Conservation (phyloP, 1,284 basidiomycete species). For the Ustilago xerochloae region DNA sequence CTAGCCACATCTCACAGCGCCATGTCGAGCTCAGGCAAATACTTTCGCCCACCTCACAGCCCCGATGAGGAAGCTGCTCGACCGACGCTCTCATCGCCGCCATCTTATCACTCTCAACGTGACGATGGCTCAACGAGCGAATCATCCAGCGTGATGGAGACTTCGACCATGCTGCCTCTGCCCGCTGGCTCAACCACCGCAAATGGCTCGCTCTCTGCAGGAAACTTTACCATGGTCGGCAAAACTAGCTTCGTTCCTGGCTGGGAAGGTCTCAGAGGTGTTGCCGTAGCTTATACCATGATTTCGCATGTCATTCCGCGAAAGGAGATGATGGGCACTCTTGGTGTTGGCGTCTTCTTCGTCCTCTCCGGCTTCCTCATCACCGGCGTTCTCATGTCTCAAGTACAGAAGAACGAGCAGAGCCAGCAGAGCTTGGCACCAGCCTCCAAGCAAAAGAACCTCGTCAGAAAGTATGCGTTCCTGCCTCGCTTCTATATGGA, state of each 20-base stretch:
- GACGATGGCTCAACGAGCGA: slow-evolving; percentile 14
- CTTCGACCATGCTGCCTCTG: slow-evolving; percentile 21
- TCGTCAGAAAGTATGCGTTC: slow-evolving; percentile 19
- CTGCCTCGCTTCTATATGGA: slow-evolving; percentile 38
- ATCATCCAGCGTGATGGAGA: neutral
- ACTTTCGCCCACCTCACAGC: neutral
- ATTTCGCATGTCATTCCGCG: slow-evolving; percentile 21
- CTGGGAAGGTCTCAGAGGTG: slow-evolving; percentile 36
- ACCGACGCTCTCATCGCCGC: slow-evolving; percentile 7
- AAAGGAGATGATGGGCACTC: slow-evolving; percentile 37
- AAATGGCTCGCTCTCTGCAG: neutral
- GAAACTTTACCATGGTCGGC: slow-evolving; percentile 8
- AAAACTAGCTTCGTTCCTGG: slow-evolving; percentile 34
- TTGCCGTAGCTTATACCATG: slow-evolving; percentile 26
- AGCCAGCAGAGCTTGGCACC: slow-evolving; percentile 4
- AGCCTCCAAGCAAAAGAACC: neutral
- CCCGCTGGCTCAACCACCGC: neutral
- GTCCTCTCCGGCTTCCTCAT: slow-evolving; percentile 45
- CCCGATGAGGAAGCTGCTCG: slow-evolving; percentile 11
- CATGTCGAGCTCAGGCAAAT: slow-evolving; percentile 7
- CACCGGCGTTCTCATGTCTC: slow-evolving; percentile 42
- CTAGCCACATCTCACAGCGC: neutral
- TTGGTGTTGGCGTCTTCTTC: slow-evolving; percentile 41
- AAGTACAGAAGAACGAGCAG: slow-evolving; percentile 26
- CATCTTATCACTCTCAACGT: slow-evolving; percentile 19